Evolutionary conservation across 1,284 basidiomycete genomes (phyloP).

Genomic region (Afroboletus lepidellus): DNA sequence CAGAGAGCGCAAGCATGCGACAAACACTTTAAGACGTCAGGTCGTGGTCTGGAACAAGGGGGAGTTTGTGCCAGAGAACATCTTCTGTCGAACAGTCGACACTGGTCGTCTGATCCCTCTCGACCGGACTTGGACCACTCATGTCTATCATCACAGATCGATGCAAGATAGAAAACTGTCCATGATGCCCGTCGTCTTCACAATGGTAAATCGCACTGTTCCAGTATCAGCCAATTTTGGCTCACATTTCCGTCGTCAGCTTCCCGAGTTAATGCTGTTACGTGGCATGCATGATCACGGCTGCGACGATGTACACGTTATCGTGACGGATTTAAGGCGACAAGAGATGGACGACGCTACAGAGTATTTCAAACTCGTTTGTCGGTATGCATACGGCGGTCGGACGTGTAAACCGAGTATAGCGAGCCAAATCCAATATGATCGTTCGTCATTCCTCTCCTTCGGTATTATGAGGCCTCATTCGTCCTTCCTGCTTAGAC

Average conservation of each 20-base stretch:
- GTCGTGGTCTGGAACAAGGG: slow-evolving; percentile 73
- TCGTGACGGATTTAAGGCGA: slow-evolving; percentile 71
- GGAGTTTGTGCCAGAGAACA: slow-evolving; percentile 70
- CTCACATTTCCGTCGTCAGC: slow-evolving; percentile 37
- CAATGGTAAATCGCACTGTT: slow-evolving; percentile 51
- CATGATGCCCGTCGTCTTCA: slow-evolving; percentile 77
- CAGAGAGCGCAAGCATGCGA: slow-evolving; percentile 58
- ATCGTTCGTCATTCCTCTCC: slow-evolving; percentile 46
- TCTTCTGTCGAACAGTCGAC: slow-evolving; percentile 73
- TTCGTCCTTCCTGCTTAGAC: slow-evolving; percentile 39
- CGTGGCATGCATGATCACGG: slow-evolving; percentile 75
- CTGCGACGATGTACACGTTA: slow-evolving; percentile 72
- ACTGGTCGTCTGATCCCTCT: slow-evolving; percentile 71
- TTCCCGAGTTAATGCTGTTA: slow-evolving; percentile 73
- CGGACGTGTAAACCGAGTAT: slow-evolving; percentile 62
- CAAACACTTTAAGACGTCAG: slow-evolving; percentile 51
- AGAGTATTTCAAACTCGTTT: slow-evolving; percentile 71
- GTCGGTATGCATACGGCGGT: slow-evolving; percentile 58
- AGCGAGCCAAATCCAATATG: slow-evolving; percentile 61
- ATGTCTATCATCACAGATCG: slow-evolving; percentile 71
- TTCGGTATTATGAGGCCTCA: slow-evolving; percentile 9
- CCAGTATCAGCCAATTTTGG: slow-evolving; percentile 4
- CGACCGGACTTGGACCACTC: slow-evolving; percentile 75
- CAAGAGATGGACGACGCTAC: slow-evolving; percentile 76
- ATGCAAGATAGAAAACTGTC: slow-evolving; percentile 68